These are phyloP conservation scores for Entophlyctis helioformis DNA, from an alignment of 192 early-diverging fungal genomes.

Conservation along the genomic window DNA sequence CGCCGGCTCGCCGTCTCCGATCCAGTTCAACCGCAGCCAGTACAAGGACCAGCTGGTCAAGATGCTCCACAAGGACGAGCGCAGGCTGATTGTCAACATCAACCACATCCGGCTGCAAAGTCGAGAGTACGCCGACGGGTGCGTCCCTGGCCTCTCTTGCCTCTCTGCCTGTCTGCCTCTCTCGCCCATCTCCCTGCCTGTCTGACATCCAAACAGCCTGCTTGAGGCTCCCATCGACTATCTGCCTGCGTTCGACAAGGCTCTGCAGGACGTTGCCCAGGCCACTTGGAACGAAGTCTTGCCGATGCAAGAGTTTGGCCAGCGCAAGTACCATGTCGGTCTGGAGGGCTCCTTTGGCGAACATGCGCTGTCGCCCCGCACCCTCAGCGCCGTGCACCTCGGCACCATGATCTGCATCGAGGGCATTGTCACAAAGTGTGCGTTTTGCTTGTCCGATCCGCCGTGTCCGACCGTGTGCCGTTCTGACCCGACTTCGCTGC, in stretches of 20 bases:
- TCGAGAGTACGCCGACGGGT: constrained; percentile 62
- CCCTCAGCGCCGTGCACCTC: constrained; percentile 62
- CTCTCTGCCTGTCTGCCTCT: not conserved
- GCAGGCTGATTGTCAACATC: constrained; percentile 76
- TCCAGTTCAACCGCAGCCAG: constrained; percentile 39
- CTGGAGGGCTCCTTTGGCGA: constrained; percentile 89
- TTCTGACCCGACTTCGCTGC: too few relatives aligned
- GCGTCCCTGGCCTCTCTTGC: not conserved
- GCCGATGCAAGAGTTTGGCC: constrained; percentile 4
- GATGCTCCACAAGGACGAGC: constrained; percentile 24
- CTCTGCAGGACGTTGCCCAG: constrained; percentile 58
- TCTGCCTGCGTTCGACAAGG: constrained; percentile 72
- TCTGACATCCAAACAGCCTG: constrained; percentile 30
- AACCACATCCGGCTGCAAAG: constrained; percentile 77
- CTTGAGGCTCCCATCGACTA: constrained; percentile 67
- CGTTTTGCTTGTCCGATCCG: constrained; percentile 4
- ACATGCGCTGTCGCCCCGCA: constrained; percentile 75
- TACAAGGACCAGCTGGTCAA: constrained; percentile 40
- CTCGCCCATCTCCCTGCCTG: not conserved
- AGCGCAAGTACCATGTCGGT: constrained; percentile 37
- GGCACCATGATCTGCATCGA: constrained; percentile 88
- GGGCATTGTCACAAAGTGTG: constrained; percentile 95
- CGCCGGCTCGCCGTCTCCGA: too few relatives aligned
- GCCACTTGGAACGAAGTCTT: too few relatives aligned
- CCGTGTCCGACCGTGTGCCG: too few relatives aligned